phyloP scores from a whole-genome alignment of 306 rosid species.

The Arachis hypogaea region DNA sequence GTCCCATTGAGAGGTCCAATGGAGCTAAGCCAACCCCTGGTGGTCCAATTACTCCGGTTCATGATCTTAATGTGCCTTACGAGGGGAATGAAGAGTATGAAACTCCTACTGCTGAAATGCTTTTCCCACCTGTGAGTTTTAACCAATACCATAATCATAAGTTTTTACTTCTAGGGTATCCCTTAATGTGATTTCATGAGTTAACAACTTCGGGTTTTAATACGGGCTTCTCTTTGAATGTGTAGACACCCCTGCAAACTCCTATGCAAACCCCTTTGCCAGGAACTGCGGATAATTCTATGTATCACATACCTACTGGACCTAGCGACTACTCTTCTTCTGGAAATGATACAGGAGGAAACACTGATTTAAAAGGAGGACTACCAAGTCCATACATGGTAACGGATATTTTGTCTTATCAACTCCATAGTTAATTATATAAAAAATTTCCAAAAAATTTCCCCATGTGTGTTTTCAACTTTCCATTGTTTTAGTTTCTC shows the following conservation, averaged over 20 bases:
- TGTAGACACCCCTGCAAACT: constrained; percentile 88
- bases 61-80: constrained; percentile 96
- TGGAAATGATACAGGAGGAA: constrained; percentile 73
- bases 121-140: constrained; percentile 92
- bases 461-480: not conserved
- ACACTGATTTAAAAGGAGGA: constrained; percentile 71
- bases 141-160: not conserved
- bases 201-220: constrained; percentile 21
- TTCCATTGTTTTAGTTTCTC: constrained; percentile 22
- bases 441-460: not conserved
- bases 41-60: constrained; percentile 88
- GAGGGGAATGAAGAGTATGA: constrained; percentile 97
- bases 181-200: constrained; percentile 2
- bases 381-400: constrained; percentile 82
- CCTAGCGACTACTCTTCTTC: constrained; percentile 73
- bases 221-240: constrained; percentile 35
- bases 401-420: constrained; percentile 33
- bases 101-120: constrained; percentile 96
- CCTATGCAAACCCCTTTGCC: constrained; percentile 95
- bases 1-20: constrained; percentile 81
- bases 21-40: constrained; percentile 72
- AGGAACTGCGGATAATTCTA: constrained; percentile 63
- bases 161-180: not conserved
- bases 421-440: not conserved
- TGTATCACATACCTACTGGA: constrained; percentile 91